Evolutionary conservation across 768 basidiomycete species (phyloP).

Genomic region (Serendipita indica): DNA sequence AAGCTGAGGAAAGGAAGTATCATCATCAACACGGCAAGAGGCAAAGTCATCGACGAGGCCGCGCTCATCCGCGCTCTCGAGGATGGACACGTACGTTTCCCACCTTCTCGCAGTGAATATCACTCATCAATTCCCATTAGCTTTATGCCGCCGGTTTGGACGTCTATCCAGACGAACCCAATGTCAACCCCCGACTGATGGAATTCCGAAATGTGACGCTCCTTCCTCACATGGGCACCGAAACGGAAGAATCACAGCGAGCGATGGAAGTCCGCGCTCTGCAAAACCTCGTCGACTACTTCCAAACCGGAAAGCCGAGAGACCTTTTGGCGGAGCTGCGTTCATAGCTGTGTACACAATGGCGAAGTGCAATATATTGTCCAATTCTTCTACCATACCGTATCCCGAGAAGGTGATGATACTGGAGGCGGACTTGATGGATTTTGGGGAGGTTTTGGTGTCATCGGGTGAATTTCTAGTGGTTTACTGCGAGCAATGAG

Average conservation of each 20-base stretch:
- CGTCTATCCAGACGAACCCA: constrained; percentile 74
- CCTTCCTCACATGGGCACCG: constrained; percentile 86
- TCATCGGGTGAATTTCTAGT: constrained; percentile 7
- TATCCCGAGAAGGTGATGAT: not conserved
- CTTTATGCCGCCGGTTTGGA: constrained; percentile 70
- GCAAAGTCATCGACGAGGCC: constrained; percentile 76
- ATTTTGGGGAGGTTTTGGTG: not conserved
- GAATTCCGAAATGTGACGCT: constrained; percentile 73
- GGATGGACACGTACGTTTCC: constrained; percentile 62
- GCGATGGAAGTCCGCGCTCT: constrained; percentile 80
- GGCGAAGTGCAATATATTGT: not conserved
- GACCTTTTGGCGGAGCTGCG: constrained; percentile 48
- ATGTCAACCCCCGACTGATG: constrained; percentile 61
- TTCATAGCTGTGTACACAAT: constrained; percentile 1
- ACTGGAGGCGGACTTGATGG: not conserved
- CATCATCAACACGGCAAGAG: constrained; percentile 81
- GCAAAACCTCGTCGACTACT: constrained; percentile 57
- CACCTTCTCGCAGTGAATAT: not conserved
- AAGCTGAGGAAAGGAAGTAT: constrained; percentile 62
- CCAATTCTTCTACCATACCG: constrained; percentile 1
- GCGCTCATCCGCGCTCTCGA: constrained; percentile 76
- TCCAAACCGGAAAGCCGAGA: constrained; percentile 44
- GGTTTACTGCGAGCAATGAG: not conserved
- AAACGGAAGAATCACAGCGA: constrained; percentile 64
- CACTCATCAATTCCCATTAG: constrained; percentile 25